Base-by-base conservation (phyloP, 257 asterid species). In the Coffea eugenioides region DNA sequence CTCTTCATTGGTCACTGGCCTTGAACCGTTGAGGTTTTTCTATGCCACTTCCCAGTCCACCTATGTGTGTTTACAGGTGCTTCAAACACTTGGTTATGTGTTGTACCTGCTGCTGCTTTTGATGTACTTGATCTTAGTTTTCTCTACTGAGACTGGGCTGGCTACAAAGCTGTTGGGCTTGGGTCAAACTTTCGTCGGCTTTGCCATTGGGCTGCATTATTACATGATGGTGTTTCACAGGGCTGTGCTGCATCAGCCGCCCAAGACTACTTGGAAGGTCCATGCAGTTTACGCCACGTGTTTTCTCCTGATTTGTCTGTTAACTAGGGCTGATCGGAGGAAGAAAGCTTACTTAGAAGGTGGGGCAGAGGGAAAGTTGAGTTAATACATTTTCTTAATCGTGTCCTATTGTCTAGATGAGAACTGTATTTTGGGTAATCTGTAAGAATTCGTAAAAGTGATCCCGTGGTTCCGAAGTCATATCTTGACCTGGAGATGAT, bases 41-140 rank as follows among this genome's bases (percentile, higher is more conserved):
- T 95, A 95, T 87, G 86, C 98, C 1, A 88, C 98, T 2, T 89
- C 99, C 62, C 97, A 83, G 82, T 92, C 99, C 82, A 95, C 97
- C 12, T 95, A 93, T 69, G 84, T 93, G 7, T 87, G 98, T 46
- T 86, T 95, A 20, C 98, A 93, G 71, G 87, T 91, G 41, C 71
- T 95, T 71, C 99, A 95, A 64, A 91, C 97, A 0, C 89, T 93
- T 0, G 89, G 73, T 0, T 93, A 95, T 16, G 96, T 90, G 83
- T 77, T 95, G 90, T 93, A 93, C 94, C 97, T 95, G 5, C 85
- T 93, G 87, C 90, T 95, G 56, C 92, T 95, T 16, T 46, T 95
- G 81, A 92, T 95, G 98, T 93, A 93, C 95, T 74, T 95, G 3
- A 70, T 93, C 9, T 88, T 92, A 0, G 97, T 93, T 3, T 93